Base-by-base conservation (phyloP, 1,284 basidiomycete genomes). In the Ustilago trichophora region DNA sequence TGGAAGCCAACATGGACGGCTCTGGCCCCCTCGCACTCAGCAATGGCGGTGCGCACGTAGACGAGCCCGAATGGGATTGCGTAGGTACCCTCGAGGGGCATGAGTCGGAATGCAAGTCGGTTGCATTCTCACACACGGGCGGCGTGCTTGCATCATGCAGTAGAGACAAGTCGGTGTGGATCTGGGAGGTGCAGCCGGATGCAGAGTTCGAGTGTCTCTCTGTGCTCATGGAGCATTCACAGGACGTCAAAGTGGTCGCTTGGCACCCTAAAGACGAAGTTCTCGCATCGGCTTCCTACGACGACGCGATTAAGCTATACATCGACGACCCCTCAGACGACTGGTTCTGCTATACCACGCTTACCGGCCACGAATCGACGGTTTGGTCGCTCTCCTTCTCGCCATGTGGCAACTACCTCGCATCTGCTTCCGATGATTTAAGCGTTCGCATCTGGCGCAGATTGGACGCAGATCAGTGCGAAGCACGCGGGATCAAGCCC, bases 211-310 rank as follows among this genome's bases (percentile, higher is more conserved):
- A 98, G 77, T 96, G 93, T 75, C 87, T 97, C 82, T 89, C 89
- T 21, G 96, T 99, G 32, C 85, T 97, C 76, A 98, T 98, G 93
- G 93, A 98, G 75, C 96, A 99, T 78, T 87, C 87, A 1, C 95
- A 98, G 82, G 96, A 99, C 78, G 94, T 99, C 66, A 99, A 99
- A 83, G 90, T 86, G 52, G 89, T 98, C 10, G 87, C 90, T 8
- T 99, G 94, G 93, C 93, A 98, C 83, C 95, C 96, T 3, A 86
- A 84, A 8, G 92, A 98, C 83, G 95, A 98, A 58, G 90, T 98
- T 53, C 89, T 99, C 48, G 96, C 95, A 10, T 97, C 93, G 4
- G 92, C 89, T 9, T 97, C 93, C 0, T 99, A 98, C 83, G 96
- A 99, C 80, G 93, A 98, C 76, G 92, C 91, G 7, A 91, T 99